Evolutionary conservation across 2,329 filamentous ascomycete genomes (phyloP).

Genomic region (Dactylellina cionopaga): DNA sequence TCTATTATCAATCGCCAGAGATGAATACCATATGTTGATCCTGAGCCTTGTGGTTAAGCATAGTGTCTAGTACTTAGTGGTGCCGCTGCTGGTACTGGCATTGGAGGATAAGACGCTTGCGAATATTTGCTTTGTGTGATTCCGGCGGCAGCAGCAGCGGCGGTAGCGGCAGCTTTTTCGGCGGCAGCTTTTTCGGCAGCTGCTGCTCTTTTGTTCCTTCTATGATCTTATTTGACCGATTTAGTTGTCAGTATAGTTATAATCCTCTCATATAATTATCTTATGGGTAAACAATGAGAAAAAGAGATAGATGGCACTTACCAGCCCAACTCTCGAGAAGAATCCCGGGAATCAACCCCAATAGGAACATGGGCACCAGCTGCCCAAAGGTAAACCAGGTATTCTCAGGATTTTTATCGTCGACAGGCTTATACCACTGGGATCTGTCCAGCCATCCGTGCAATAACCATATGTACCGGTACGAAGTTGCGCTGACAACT

Average conservation of each 20-base stretch:
- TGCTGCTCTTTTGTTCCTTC: neutral
- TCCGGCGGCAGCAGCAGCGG: too few species aligned
- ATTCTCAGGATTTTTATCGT: neutral
- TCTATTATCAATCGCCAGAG: too few species aligned
- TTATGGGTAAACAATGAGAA: neutral
- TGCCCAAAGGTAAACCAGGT: neutral
- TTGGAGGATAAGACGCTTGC: too few species aligned
- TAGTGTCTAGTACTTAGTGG: too few species aligned
- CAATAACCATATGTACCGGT: neutral
- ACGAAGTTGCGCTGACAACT: neutral
- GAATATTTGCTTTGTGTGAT: too few species aligned
- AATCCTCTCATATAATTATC: neutral
- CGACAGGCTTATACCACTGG: neutral
- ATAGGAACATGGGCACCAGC: neutral
- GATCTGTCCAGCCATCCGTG: neutral
- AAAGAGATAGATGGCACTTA: too few species aligned
- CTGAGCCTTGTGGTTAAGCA: too few species aligned
- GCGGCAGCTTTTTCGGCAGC: too few species aligned
- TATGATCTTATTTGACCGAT: neutral
- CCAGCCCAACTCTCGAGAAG: conserved; percentile 1
- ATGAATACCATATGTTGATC: too few species aligned
- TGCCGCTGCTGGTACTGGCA: too few species aligned
- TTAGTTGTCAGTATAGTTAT: neutral
- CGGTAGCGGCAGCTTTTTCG: too few species aligned
- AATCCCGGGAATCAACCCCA: neutral